Evolutionary conservation across 164 flowering plant species (phyloP), one percentile per base, ranked within the genome.

Genomic region (Vitis rupestris): DNA sequence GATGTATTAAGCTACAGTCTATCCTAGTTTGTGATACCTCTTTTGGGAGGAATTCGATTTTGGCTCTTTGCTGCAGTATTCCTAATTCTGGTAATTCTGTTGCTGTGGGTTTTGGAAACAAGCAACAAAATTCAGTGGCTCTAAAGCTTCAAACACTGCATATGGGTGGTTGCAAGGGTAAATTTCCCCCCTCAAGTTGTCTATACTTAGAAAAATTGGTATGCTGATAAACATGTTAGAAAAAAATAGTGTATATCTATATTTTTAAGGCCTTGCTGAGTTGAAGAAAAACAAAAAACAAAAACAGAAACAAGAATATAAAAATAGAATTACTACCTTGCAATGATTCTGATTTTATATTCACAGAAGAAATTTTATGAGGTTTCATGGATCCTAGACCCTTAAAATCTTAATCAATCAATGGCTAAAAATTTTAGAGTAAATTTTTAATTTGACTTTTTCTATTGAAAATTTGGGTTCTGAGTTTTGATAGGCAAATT

Each of bases 81-180:
- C 72, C 82, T 10, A 19, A 31, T 70, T 59, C 11, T 53, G 55
- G 57, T 59, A n/a, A 65, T 48, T 63, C 49, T 65, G 44, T 73
- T 71, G 72, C 44, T 23, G 59, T 29, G 15, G 70, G 70, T 57
- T 10, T 30, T 64, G 86, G 68, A 63, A 70, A 64, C 11, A 74
- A 72, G 63, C 57, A 52, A 76, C 51, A 67, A 47, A 29, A 63
- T 64, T 72, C 85, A 44, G 47, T 77, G 79, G 88, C 86, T 63
- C 70, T 62, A 60, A 80, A 79, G 63, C 87, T 90, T 75, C 86
- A 80, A 71, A 67, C 49, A 52, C 85, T 92, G 57, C 85, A 92
- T 65, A 80, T 92, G 16, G 89, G 92, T 71, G 86, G 88, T 59
- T 92, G 97, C 87, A 79, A 72, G 65, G 77, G 97, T 91, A 66